Conservation (phyloP, 73 alveolate genomes). For the Tetrahymena borealis region DNA sequence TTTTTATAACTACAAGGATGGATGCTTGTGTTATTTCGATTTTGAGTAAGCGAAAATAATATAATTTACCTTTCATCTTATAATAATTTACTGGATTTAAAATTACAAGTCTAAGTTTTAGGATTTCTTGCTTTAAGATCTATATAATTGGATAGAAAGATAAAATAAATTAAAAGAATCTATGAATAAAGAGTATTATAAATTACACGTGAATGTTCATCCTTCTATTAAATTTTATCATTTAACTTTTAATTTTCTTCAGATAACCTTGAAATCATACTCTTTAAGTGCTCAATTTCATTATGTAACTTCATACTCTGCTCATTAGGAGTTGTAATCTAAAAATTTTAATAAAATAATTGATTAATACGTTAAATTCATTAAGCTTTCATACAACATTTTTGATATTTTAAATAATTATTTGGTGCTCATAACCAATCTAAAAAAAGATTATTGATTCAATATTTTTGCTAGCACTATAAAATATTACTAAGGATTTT, state of each 20-base stretch:
- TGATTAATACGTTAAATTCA: neutral
- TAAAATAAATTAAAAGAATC: neutral
- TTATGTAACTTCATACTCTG: neutral
- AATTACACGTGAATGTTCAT: neutral
- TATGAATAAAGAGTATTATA: neutral
- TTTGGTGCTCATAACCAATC: too few relatives aligned
- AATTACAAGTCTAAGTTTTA: neutral
- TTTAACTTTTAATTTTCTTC: neutral
- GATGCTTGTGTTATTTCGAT: too few relatives aligned
- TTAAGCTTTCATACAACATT: neutral
- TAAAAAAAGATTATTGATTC: too few relatives aligned
- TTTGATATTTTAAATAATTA: neutral
- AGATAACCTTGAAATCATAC: neutral
- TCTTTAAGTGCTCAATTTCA: neutral
- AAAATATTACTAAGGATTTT: too few relatives aligned
- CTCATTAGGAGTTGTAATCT: neutral
- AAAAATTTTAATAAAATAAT: neutral
- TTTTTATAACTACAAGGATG: too few relatives aligned
- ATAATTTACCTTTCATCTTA: neutral
- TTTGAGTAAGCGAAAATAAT: too few relatives aligned
- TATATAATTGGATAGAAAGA: neutral
- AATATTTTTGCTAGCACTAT: too few relatives aligned
- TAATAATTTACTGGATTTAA: neutral
- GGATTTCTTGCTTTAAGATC: neutral
- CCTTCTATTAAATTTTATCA: neutral